Conservation (phyloP, 2,329 filamentous ascomycete species). For the Aspergillus sp. region DNA sequence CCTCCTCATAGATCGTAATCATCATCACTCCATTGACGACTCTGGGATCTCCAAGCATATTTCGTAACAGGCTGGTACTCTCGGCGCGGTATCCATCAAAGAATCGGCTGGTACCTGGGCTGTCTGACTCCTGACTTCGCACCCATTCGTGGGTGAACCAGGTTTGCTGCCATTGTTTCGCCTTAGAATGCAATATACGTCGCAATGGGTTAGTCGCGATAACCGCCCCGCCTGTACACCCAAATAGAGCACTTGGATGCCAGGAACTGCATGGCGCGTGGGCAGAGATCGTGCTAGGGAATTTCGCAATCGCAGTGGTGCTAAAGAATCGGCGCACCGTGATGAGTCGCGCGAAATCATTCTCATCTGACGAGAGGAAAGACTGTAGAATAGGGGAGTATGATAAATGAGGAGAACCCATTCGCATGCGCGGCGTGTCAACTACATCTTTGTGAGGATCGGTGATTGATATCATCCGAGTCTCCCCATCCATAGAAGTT, state of each 20-base stretch:
- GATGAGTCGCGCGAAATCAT: constrained; percentile 48
- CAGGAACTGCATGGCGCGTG: constrained; percentile 36
- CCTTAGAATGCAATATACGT: constrained; percentile 50
- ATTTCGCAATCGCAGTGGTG: constrained; percentile 47
- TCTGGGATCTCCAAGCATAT: constrained; percentile 29
- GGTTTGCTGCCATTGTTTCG: constrained; percentile 51
- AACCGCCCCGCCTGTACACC: constrained; percentile 52
- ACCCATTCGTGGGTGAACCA: constrained; percentile 61
- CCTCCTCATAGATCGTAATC: constrained; percentile 57
- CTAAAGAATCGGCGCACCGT: constrained; percentile 54
- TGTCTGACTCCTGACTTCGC: constrained; percentile 21
- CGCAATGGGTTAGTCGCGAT: constrained; percentile 51
- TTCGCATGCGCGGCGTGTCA: constrained; percentile 48
- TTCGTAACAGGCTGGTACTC: constrained; percentile 30
- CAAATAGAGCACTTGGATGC: constrained; percentile 55
- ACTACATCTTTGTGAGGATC: constrained; percentile 45
- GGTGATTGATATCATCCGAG: constrained; percentile 54
- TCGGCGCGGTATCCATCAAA: constrained; percentile 45
- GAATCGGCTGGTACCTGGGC: constrained; percentile 40
- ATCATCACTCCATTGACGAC: constrained; percentile 31
- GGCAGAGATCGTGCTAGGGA: constrained; percentile 36
- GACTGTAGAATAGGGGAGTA: constrained; percentile 57
- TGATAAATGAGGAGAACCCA: constrained; percentile 47
- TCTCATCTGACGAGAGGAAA: constrained; percentile 55
- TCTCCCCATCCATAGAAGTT: constrained; percentile 54